Conservation (phyloP, 2,329 filamentous ascomycete species). For the Sarocladium brachiariae region DNA sequence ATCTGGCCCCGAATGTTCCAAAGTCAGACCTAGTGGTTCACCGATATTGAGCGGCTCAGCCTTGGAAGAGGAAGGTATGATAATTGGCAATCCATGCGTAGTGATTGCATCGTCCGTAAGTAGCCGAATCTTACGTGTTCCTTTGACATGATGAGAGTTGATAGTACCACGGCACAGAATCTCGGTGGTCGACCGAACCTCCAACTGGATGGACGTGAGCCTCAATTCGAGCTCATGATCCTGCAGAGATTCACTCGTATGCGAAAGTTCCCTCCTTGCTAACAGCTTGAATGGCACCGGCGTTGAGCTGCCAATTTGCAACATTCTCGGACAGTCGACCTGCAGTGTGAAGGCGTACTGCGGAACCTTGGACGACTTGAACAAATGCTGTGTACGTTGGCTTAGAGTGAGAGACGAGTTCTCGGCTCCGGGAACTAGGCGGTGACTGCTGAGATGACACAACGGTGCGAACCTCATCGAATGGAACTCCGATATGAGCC, state of each 20-base stretch:
- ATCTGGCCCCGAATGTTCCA: conserved; percentile 9
- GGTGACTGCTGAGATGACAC: conserved; percentile 12
- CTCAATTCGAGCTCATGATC: conserved; percentile 12
- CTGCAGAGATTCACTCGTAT: conserved; percentile 14
- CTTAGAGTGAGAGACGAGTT: conserved; percentile 22
- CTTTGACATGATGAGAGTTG: conserved; percentile 7
- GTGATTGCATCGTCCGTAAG: not conserved
- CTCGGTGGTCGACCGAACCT: conserved; percentile 13
- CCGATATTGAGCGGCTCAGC: conserved; percentile 12
- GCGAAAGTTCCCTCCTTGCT: conserved; percentile 11
- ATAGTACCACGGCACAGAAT: conserved; percentile 14
- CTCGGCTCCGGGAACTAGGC: conserved; percentile 25
- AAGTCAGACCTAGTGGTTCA: conserved; percentile 3
- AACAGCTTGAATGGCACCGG: conserved; percentile 18
- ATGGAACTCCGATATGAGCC: conserved; percentile 16
- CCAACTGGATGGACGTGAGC: conserved; percentile 14
- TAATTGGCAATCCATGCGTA: conserved; percentile 2
- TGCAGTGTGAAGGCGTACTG: conserved; percentile 20
- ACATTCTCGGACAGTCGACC: conserved; percentile 18
- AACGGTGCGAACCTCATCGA: conserved; percentile 1
- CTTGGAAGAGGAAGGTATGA: conserved; percentile 9
- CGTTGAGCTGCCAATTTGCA: conserved; percentile 23
- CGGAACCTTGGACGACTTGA: conserved; percentile 27
- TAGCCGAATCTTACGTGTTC: conserved; percentile 1
- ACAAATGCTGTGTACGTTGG: conserved; percentile 25